Evolutionary conservation across 2,329 filamentous ascomycete genomes (phyloP).

Genomic region (Venturia oleaginea): DNA sequence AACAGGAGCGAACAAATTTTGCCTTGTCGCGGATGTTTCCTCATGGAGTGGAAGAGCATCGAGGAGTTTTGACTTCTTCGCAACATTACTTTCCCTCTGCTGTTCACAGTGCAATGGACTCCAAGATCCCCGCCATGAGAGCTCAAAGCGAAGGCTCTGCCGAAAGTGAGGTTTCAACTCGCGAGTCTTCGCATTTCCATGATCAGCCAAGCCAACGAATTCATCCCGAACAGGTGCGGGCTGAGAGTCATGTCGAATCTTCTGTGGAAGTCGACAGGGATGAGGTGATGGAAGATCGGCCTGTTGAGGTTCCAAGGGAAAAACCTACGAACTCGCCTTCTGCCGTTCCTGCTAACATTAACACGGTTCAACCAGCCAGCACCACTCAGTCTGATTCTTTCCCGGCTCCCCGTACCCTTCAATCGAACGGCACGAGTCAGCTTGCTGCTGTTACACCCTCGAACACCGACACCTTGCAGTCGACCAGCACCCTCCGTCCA

Average conservation of each 20-base stretch:
- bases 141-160: neutral
- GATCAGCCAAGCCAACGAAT: neutral
- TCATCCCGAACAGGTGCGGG: neutral
- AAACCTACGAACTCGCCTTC: neutral
- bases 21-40: constrained; percentile 32
- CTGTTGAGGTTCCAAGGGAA: neutral
- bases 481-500: neutral
- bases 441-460: neutral
- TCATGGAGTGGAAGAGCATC: constrained; percentile 23
- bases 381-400: neutral
- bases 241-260: neutral
- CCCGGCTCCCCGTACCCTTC: neutral
- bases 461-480: neutral
- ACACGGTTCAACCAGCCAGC: neutral
- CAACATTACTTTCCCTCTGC: constrained; percentile 15
- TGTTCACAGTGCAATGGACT: neutral
- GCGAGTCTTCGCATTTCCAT: neutral
- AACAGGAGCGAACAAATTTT: constrained; percentile 15
- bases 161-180: neutral
- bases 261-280: neutral
- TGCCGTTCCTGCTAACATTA: neutral
- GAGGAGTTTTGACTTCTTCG: constrained; percentile 11
- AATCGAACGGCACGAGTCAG: neutral
- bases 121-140: neutral
- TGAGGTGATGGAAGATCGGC: neutral